Evolutionary conservation across 192 early-diverging fungal species (phyloP).

Genomic region (Pilaira anomala): DNA sequence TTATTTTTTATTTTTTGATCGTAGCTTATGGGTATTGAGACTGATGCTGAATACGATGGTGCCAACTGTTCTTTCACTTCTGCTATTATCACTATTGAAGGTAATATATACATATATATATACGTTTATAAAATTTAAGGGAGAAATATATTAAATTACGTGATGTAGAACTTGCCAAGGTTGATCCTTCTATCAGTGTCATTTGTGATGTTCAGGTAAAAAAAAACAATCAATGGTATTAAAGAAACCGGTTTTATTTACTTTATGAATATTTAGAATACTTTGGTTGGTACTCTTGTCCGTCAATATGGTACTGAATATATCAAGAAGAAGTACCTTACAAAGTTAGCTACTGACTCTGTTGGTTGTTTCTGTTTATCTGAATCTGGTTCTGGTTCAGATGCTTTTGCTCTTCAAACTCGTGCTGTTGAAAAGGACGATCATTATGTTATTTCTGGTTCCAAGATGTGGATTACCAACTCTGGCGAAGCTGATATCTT

Average conservation of each 20-base stretch:
- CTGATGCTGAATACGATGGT: slow-evolving; percentile 74
- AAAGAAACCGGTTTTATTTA: background rate
- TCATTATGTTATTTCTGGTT: slow-evolving; percentile 84
- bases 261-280: slow-evolving; percentile 62
- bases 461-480: slow-evolving; percentile 96
- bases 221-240: background rate
- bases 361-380: slow-evolving; percentile 95
- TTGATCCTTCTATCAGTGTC: slow-evolving; percentile 90
- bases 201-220: slow-evolving; percentile 84
- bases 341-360: slow-evolving; percentile 74
- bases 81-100: slow-evolving; percentile 83
- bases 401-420: slow-evolving; percentile 62
- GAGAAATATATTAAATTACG: background rate
- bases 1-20: background rate
- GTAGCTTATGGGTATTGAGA: slow-evolving; percentile 93
- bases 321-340: slow-evolving; percentile 81
- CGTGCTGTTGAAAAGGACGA: slow-evolving; percentile 83
- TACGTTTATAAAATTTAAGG: background rate
- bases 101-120: slow-evolving; percentile 30
- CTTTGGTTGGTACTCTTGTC: slow-evolving; percentile 92
- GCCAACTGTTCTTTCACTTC: slow-evolving; percentile 78
- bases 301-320: slow-evolving; percentile 73
- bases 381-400: slow-evolving; percentile 85
- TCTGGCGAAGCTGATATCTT: slow-evolving; percentile 95
- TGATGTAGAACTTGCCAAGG: slow-evolving; percentile 80